A percentile compares a stretch with the other conserved stretches of the same genome.
These are phyloP conservation scores for Apiospora sp. DNA, from an alignment of 2,329 filamentous ascomycete genomes.

Conservation along the genomic window DNA sequence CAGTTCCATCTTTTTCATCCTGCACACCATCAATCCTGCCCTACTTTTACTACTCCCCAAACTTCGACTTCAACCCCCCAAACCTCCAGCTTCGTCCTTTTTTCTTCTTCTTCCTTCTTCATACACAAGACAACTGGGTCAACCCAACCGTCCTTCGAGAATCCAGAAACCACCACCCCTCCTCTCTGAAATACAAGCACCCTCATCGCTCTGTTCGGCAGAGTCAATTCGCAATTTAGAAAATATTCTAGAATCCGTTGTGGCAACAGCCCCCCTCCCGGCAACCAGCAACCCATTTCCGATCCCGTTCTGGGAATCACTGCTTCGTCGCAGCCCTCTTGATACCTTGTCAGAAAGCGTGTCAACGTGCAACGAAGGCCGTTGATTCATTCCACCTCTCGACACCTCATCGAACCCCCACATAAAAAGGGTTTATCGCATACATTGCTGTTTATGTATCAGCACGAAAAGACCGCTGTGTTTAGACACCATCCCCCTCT, in stretches of 20 bases:
- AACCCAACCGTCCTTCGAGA: constrained; percentile 12
- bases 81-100: constrained; percentile 6
- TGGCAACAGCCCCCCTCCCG: neutral
- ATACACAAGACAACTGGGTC: constrained; percentile 18
- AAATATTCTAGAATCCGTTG: constrained; percentile 2
- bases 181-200: constrained; percentile 3
- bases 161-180: neutral
- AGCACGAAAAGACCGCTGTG: constrained; percentile 89
- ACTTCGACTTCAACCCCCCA: constrained; percentile 4
- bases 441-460: constrained; percentile 91
- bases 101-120: neutral
- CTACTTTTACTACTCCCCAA: constrained; percentile 11
- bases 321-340: constrained; percentile 19
- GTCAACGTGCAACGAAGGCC: constrained; percentile 27
- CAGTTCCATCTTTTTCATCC: constrained; percentile 20
- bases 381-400: constrained; percentile 27
- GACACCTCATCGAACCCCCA: constrained; percentile 35
- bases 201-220: constrained; percentile 5
- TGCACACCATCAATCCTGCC: constrained; percentile 12
- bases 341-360: constrained; percentile 31
- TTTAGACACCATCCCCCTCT: constrained; percentile 92
- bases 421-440: constrained; percentile 44
- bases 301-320: constrained; percentile 9
- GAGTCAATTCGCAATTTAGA: constrained; percentile 1
- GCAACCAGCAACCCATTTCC: constrained; percentile 24